Evolutionary conservation across 192 early-diverging fungal species (phyloP), one percentile per base, ranked within the genome.

Genomic region (Podila horticola): DNA sequence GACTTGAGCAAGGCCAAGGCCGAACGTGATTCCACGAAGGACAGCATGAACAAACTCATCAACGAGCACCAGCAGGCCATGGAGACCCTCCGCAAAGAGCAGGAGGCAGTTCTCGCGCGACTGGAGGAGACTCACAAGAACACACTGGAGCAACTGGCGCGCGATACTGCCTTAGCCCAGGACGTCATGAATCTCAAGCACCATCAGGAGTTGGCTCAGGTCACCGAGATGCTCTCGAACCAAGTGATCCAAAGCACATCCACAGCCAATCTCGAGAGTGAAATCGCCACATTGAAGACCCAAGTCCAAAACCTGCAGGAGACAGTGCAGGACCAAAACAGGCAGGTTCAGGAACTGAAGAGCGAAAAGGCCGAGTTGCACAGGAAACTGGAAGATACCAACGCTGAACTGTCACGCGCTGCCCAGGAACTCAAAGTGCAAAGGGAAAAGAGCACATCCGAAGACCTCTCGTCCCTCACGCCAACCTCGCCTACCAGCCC

Each of bases 1-100:
- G 77, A 81, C 10, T 38, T 81, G 71, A 73, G 52, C 19, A 64
- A 60, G n/a, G 62, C 69, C 62, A 72, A 62, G 41, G 50, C 72
- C 41, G 77, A 81, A 30, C 77, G 77, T n/a, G 77, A 81, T 69
- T 12, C 72, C 6, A 60, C 62, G 58, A 81, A 81, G 67, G 77
- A 81, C 36, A 73, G 66, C 57, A 64, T 81, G 71, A 81, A 69
- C 36, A 71, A 81, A 5, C 26, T 81, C 38, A 81, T 81, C 49
- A 81, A 68, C 34, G 77, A 81, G 17, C 77, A 81, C 45, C 77
- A 81, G 52, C 77, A 73, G 29, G 29, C 66, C 0, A 52, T 73
- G 67, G 71, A 73, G 1, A 36, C 13, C 0, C 41, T 81, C 2
- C 70, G 69, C n/a, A 72, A 72, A 51, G 77, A 81, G 30, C 76